A percentile compares a stretch with the other conserved stretches of the same genome.
phyloP scores from a whole-genome alignment of 768 basidiomycete species.

The Tricholoma sp. region DNA sequence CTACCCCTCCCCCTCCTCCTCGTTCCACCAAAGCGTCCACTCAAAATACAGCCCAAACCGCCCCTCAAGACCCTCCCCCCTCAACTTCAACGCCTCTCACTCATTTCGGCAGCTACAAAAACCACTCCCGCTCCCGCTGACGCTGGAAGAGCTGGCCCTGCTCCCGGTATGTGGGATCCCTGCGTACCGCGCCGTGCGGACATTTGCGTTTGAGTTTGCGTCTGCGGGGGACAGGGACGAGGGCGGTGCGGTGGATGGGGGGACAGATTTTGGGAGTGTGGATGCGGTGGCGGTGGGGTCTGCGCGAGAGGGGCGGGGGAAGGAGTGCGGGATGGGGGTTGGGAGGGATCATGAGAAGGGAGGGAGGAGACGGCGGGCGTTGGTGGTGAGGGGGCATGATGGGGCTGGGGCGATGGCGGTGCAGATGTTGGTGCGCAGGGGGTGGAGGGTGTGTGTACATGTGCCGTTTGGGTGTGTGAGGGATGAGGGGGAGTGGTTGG shows the following conservation, averaged over 20 bases:
- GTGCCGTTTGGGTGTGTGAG: slow-evolving; percentile 25
- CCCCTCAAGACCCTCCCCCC: neutral
- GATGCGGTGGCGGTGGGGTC: slow-evolving; percentile 7
- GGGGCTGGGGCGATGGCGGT: slow-evolving; percentile 72
- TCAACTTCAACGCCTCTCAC: neutral
- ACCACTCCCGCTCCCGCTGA: slow-evolving; percentile 17
- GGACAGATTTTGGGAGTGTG: slow-evolving; percentile 4
- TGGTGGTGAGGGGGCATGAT: slow-evolving; percentile 72
- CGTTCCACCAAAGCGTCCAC: neutral
- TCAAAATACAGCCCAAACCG: neutral
- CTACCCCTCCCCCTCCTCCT: neutral
- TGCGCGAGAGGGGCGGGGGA: slow-evolving; percentile 3
- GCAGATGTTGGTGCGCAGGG: slow-evolving; percentile 67
- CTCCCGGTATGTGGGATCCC: slow-evolving; percentile 75
- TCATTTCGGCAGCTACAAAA: neutral
- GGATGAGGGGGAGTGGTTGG: slow-evolving; percentile 7
- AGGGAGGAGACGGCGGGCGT: slow-evolving; percentile 28
- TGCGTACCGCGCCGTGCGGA: slow-evolving; percentile 79
- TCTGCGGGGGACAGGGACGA: neutral
- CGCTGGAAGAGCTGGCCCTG: slow-evolving; percentile 73
- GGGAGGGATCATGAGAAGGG: slow-evolving; percentile 10
- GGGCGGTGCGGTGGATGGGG: slow-evolving; percentile 4
- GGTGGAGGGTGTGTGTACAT: slow-evolving; percentile 76
- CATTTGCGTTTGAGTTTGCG: slow-evolving; percentile 47
- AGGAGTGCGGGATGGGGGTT: slow-evolving; percentile 4